Conservation (phyloP, 1,284 basidiomycete species). For the Ganoderma meredithae region DNA sequence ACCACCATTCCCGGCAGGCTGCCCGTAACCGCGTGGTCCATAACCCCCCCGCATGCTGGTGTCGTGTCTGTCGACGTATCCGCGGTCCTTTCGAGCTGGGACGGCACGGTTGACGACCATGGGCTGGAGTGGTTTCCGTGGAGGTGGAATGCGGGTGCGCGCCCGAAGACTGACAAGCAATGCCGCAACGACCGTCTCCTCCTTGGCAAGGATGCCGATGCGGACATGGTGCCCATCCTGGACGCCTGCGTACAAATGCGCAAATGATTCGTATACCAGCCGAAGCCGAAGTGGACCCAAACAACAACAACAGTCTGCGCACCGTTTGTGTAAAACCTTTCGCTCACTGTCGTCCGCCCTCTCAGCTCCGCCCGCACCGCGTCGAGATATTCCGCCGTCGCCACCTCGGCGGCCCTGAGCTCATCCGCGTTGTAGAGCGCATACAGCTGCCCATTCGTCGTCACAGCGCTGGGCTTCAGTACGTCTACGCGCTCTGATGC, state of each 20-base stretch:
- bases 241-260: not conserved
- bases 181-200: not conserved
- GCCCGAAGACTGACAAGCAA: not conserved
- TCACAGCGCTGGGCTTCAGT: not conserved
- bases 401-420: not conserved
- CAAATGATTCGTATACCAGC: not conserved
- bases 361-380: not conserved
- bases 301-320: not conserved
- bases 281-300: no score
- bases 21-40: not conserved
- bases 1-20: not conserved
- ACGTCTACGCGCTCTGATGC: not conserved
- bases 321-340: not conserved
- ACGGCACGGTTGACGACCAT: not conserved
- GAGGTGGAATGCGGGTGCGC: not conserved
- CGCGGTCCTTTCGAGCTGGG: not conserved
- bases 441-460: not conserved
- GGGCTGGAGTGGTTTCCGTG: not conserved
- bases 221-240: not conserved
- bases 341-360: not conserved
- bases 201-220: not conserved
- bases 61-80: not conserved
- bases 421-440: not conserved
- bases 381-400: not conserved
- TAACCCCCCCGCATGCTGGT: not conserved